Base-by-base conservation (phyloP, 2,329 filamentous ascomycete genomes). In the Shiraia sp. region DNA sequence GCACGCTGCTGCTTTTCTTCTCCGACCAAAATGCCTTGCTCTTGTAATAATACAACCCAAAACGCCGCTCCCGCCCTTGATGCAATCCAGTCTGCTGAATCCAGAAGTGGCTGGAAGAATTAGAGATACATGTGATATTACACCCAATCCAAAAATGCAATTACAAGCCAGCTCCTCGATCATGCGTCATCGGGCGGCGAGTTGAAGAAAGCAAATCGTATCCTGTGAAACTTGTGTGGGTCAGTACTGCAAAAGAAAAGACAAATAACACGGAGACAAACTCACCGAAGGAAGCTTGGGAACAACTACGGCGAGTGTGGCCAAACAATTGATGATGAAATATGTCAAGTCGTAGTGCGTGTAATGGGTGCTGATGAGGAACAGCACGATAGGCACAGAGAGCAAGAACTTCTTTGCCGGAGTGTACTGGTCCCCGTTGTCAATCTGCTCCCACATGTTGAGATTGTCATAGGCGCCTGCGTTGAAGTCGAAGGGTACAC, bases 361-460 rank as follows among this genome's bases (percentile, higher is more conserved):
- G 74, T 97, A 99, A 73, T 99, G 93, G 16, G 93, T 99, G 80
- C 92, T 97, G 61, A 97, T 79, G 41, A 99, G 80, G 71, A 99
- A 99, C 51, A 99, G 80, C 52, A 91, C 81, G 61, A 99, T 95
- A 27, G 93, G 93, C 24, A 97, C 92, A 63, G 87, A 90, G 59
- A 97, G 84, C 45, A 99, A 79, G 66, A 99, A 99, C 73, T 99
- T 99, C 79, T 99, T 99, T 55, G 93, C 89, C 3, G 93, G 93
- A 1, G 93, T 99, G 76, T 97, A 99, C 72, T 99, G 93, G 60
- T 93, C 93, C 32, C 93, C 93, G 64, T 97, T 95, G 77, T 99
- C 93, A 70, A 99, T 99, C 75, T 99, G 93, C 77, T 99, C 93
- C 93, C 93, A 99, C 93, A 99, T 97, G 76, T 97, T 99, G 66